Evolutionary conservation across 2,329 filamentous ascomycete genomes (phyloP).

Genomic region (Colletotrichum musicola): DNA sequence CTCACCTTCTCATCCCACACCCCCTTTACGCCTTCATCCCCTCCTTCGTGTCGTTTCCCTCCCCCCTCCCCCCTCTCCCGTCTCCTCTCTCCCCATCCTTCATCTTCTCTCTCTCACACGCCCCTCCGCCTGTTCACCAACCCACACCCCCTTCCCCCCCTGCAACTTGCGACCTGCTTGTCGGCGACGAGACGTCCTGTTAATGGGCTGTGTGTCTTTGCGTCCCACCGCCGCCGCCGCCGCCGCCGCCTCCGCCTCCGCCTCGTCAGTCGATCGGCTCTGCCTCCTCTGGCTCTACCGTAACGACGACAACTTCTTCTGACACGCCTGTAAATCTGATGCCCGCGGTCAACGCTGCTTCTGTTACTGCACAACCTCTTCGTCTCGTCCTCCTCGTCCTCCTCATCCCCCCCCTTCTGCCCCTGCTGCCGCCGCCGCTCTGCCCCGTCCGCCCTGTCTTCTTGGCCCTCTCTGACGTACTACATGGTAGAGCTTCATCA

Average conservation of each 20-base stretch:
- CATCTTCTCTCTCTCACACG: background rate
- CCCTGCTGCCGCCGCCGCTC: conserved; percentile 8
- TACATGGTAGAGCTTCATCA: conserved; percentile 38
- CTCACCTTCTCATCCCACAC: conserved; percentile 1
- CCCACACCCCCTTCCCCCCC: background rate
- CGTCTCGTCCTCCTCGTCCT: background rate
- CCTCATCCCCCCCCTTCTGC: background rate
- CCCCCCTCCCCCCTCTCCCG: background rate
- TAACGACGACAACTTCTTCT: conserved; percentile 13
- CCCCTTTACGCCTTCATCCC: background rate
- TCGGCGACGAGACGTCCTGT: conserved; percentile 27
- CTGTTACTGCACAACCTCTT: background rate
- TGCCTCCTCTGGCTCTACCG: conserved; percentile 22
- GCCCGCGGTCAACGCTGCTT: conserved; percentile 6
- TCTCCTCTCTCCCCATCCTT: background rate
- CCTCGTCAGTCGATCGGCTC: conserved; percentile 22
- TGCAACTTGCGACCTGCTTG: conserved; percentile 18
- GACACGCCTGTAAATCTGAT: conserved; percentile 19
- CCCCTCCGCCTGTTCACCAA: background rate
- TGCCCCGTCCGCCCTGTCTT: conserved; percentile 34
- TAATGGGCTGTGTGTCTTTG: conserved; percentile 35
- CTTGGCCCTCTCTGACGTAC: conserved; percentile 34
- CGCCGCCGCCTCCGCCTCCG: conserved; percentile 17
- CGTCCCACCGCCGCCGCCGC: conserved; percentile 29
- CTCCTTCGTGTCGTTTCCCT: background rate